Percentiles rank a stretch among this genome's conserved stretches.
Conservation (phyloP, 768 basidiomycete species). For the Cyathus striatus region DNA sequence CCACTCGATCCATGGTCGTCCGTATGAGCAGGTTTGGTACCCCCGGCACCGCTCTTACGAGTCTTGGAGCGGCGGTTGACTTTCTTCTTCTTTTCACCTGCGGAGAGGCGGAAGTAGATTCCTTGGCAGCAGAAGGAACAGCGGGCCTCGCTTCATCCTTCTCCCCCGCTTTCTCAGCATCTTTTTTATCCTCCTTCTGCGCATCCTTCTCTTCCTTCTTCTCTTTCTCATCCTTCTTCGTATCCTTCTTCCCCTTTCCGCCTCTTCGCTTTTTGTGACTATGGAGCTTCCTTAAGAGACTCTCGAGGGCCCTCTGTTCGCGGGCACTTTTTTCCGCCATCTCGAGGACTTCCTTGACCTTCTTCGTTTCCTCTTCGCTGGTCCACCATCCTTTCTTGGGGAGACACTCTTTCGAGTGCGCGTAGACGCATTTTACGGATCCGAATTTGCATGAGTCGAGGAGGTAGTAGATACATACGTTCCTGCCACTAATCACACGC, state of each 20-base stretch:
- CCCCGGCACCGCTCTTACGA: not conserved
- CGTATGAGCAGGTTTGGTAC: not conserved
- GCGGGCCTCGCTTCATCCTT: not conserved
- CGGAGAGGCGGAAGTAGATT: no score
- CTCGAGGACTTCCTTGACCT: not conserved
- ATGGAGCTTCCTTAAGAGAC: not conserved
- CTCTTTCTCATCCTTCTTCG: not conserved
- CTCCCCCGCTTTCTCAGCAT: not conserved
- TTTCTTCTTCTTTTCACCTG: not conserved
- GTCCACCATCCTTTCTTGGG: constrained; percentile 35
- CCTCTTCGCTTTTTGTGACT: not conserved
- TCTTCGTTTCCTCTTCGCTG: not conserved
- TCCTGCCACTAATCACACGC: constrained; percentile 30
- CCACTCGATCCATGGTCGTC: not conserved
- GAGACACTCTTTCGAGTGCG: constrained; percentile 34
- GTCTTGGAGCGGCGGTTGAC: not conserved
- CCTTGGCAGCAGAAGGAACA: no score
- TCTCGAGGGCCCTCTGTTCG: not conserved
- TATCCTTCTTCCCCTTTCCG: not conserved
- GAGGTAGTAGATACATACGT: constrained; percentile 40
- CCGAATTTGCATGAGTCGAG: constrained; percentile 34
- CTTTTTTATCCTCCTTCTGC: not conserved
- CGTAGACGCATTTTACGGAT: constrained; percentile 30
- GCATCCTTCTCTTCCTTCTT: not conserved
- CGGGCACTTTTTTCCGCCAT: not conserved